These are phyloP conservation scores for Helianthus annuus DNA, from an alignment of 129 eudicot genomes.

Conservation along the genomic window DNA sequence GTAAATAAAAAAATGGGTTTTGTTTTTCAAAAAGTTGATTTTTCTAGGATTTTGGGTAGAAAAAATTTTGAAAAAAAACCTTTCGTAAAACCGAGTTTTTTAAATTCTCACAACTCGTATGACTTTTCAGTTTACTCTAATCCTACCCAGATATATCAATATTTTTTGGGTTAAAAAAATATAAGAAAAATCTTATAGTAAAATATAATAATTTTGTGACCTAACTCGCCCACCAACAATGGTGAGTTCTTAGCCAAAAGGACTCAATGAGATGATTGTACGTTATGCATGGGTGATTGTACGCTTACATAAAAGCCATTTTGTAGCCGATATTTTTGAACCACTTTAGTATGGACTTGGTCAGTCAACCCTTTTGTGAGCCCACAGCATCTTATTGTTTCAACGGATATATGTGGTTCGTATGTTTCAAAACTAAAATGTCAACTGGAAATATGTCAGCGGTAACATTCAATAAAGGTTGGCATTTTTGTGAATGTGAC, in stretches of 20 bases:
- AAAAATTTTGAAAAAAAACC: too few species aligned
- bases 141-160: neutral
- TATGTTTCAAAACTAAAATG: neutral
- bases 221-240: too few species aligned
- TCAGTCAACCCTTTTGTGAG: conserved; percentile 20
- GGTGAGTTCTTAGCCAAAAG: too few species aligned
- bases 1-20: too few species aligned
- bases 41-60: too few species aligned
- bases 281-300: conserved; percentile 19
- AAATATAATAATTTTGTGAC: too few species aligned
- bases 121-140: too few species aligned
- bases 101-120: too few species aligned
- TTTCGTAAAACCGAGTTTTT: too few species aligned
- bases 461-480: neutral
- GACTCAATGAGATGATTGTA: neutral
- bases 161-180: neutral
- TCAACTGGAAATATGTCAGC: neutral
- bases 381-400: neutral
- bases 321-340: conserved; percentile 34
- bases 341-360: conserved; percentile 17
- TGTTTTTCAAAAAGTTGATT: too few species aligned
- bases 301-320: neutral
- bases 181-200: too few species aligned
- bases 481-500: neutral
- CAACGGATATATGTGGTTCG: neutral